Base-by-base conservation (phyloP, 257 asterid species). In the Petrea volubilis region DNA sequence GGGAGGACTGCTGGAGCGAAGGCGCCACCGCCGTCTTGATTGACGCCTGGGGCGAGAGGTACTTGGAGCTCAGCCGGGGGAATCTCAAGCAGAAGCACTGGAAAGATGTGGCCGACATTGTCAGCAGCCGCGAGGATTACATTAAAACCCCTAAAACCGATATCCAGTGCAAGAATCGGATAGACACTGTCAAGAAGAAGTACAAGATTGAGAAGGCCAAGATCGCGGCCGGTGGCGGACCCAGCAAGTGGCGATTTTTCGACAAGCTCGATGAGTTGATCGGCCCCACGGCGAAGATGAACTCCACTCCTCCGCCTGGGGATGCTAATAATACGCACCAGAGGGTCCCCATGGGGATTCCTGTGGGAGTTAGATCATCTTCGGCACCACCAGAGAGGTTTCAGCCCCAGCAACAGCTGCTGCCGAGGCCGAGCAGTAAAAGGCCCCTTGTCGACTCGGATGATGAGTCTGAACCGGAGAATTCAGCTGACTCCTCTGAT, bases 1-100 rank as follows among this genome's bases (percentile, higher is more conserved):
- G 98, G 4, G 98, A 93, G 80, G 97, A 93, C 51, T 91, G 98
- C 82, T 93, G 98, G 98, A 88, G 93, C 80, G 98, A 93, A 73
- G 96, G 76, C 13, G 98, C 98, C 13, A 90, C 97, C 47, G 84
- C 79, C 20, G 86, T 87, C 65, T 70, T 88, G 10, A 88, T 90
- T 75, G 97, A 85, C 7, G 93, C 98, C 7, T 93, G 97, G 98
- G 98, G 97, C 9, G 94, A 86, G 14, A 64, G 96, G 67, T 93
- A 86, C 61, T 7, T 93, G 74, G 97, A 93, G 77, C 72, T 93
- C 57, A 93, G 91, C 80, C 79, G 97, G 1, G 98, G 98, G 4
- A 93, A 93, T 75, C 90, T 93, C 57, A 88, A 87, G 79, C 97
- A 93, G 81, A 83, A 87, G 79, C 95, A 93, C 82, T 90, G 98